These are phyloP conservation scores for Cordyceps fumosorosea DNA, from an alignment of 2,329 filamentous ascomycete species.

Conservation along the genomic window DNA sequence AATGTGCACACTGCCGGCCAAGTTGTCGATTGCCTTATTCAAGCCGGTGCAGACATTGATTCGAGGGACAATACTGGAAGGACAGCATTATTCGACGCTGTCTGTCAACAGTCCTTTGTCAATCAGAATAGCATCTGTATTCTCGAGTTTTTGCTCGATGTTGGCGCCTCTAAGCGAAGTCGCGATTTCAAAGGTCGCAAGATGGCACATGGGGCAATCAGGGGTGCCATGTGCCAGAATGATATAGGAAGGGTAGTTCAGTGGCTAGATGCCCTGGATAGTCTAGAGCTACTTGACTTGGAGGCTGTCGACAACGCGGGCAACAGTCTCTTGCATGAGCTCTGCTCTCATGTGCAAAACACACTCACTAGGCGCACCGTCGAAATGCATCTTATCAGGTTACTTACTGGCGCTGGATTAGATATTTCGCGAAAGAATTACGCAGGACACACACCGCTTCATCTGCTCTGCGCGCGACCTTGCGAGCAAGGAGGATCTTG, in stretches of 20 bases:
- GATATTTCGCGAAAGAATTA: background rate
- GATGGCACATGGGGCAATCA: background rate
- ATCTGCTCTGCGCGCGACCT: background rate
- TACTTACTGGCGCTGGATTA: background rate
- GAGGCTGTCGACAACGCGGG: conserved; percentile 1
- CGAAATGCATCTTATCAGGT: background rate
- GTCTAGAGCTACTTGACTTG: background rate
- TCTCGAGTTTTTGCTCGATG: background rate
- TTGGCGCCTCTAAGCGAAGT: background rate
- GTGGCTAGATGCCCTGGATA: background rate
- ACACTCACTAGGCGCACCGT: background rate
- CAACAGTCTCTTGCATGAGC: conserved; percentile 5
- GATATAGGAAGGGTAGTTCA: background rate
- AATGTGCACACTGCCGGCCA: background rate
- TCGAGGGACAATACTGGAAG: background rate
- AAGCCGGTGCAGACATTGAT: conserved; percentile 5
- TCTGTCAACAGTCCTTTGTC: background rate
- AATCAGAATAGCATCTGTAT: background rate
- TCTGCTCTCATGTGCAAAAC: background rate
- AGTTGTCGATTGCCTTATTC: background rate
- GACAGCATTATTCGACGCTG: background rate
- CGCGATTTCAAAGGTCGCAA: background rate
- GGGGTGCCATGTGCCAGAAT: background rate
- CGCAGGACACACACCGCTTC: conserved; percentile 1
- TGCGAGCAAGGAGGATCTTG: background rate